Conservation (phyloP, 768 basidiomycete species). For the Cyclocybe cylindracea region DNA sequence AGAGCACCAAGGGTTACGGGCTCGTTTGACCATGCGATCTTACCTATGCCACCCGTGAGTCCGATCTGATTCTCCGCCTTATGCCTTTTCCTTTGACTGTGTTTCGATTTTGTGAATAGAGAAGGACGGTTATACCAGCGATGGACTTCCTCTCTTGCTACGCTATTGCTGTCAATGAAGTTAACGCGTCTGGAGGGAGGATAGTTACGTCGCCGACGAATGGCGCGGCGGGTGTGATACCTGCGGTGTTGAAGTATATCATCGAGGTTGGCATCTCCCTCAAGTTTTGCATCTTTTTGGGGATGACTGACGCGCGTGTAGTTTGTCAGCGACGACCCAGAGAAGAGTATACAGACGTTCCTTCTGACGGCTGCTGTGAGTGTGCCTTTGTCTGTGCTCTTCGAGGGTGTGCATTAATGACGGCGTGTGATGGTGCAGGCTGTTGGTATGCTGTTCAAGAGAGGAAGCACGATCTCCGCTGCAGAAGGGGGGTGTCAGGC, state of each 20-base stretch:
- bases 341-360: slow-evolving; percentile 87
- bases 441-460: slow-evolving; percentile 94
- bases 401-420: background rate
- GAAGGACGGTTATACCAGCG: slow-evolving; percentile 86
- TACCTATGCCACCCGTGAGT: slow-evolving; percentile 82
- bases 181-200: slow-evolving; percentile 89
- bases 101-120: slow-evolving; percentile 39
- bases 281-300: background rate
- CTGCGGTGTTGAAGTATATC: slow-evolving; percentile 88
- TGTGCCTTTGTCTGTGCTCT: slow-evolving; percentile 8
- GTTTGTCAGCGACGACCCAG: slow-evolving; percentile 90
- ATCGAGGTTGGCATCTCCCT: slow-evolving; percentile 54
- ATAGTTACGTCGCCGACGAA: slow-evolving; percentile 96
- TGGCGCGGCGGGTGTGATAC: slow-evolving; percentile 93
- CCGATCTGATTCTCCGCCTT: background rate
- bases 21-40: slow-evolving; percentile 74
- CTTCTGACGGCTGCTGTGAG: slow-evolving; percentile 83
- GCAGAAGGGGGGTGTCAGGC: slow-evolving; percentile 96
- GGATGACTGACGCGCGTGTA: slow-evolving; percentile 23
- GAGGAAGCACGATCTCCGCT: slow-evolving; percentile 95
- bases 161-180: slow-evolving; percentile 94
- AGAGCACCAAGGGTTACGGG: slow-evolving; percentile 60
- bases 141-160: slow-evolving; percentile 94
- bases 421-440: slow-evolving; percentile 46
- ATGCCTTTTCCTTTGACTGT: background rate